Base-by-base conservation (phyloP, 2,329 filamentous ascomycete species). In the Simplicillium sp. region DNA sequence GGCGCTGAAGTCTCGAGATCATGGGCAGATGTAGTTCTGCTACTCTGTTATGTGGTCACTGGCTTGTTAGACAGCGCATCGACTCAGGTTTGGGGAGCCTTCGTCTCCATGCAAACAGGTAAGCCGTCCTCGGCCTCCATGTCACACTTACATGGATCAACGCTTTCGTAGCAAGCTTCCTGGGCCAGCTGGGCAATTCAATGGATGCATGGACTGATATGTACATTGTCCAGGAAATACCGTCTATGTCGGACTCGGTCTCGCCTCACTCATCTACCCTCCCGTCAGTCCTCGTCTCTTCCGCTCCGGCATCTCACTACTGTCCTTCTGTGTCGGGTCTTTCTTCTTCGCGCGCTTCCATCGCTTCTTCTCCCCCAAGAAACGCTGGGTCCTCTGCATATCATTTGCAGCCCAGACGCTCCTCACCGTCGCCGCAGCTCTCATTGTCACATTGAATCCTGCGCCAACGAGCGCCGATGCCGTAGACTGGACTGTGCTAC, bases 101-200 rank as follows among this genome's bases (percentile, higher is more conserved):
- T 90, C 51, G 84, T 87, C 33, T 85, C 80, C 51, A 89, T 89
- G 84, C 85, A 89, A 55, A 89, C 84, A 28, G 84, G 83, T 76
- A 53, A 47, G 66, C 60, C 20, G 1, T n/a, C 18, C 25, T 14
- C 14, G 6, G 25, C 11, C 4, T 20, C 39, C 34, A 6, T 25
- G 6, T 5, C 20, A 25, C 20, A 25, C 20, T 25, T 5, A 25
- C 20, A n/a, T n/a, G n/a, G n/a, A n/a, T n/a, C n/a, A n/a, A n/a
- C n/a, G n/a, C n/a, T n/a, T n/a, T n/a, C n/a, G n/a, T n/a, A 31
- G 29, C 29, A 9, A 31, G 29, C n/a, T 31, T n/a, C n/a, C n/a
- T n/a, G n/a, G n/a, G n/a, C n/a, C n/a, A n/a, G 20, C 20, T 25
- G 9, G 20, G 9, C 20, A 5, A 25, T 25, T 25, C 9, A 9